Base-by-base conservation (phyloP, 345 rosid genomes). In the Populus deltoides region DNA sequence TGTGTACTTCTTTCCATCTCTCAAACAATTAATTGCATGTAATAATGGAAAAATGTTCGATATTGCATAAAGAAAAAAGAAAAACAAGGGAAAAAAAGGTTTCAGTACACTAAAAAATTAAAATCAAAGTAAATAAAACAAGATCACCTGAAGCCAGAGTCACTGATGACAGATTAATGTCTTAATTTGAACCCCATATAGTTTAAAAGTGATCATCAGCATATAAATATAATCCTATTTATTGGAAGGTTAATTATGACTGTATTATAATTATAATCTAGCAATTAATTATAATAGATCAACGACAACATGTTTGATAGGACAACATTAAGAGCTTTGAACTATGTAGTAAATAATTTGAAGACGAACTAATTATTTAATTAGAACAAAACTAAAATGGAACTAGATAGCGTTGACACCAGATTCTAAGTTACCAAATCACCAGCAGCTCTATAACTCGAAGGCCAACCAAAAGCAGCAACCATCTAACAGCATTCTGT, bases 401-500 rank as follows among this genome's bases (percentile, higher is more conserved):
- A 57, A 57, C 63, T n/a, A 57, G 0, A 11, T n/a, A 8, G 27
- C 10, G 10, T 57, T 10, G 29, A 57, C 63, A 57, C 63, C 63
- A 57, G 10, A 57, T 57, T 57, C 63, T 8, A n/a, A 57, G 63
- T 57, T 57, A 57, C 63, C 63, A n/a, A n/a, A 57, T 8, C 63
- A 57, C 63, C 63, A 57, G 27, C 11, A 78, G 61, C 66, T 79
- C 69, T 74, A 66, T 63, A 53, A 85, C 38, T 16, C 79, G 83
- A 66, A 66, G 62, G 11, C 82, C 87, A 41, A 72, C 45, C 72
- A 74, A 77, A 78, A 80, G 66, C 80, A 84, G n/a, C 16, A 78
- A 55, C 72, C 27, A 53, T 29, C 36, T 25, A 39, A 62, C 84
- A 75, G 6, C 47, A 68, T 78, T 79, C 31, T 75, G 85, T 59